A percentile compares a stretch with the other conserved stretches of the same genome.
Conservation (phyloP, 345 rosid genomes). For the Clausena lansium region DNA sequence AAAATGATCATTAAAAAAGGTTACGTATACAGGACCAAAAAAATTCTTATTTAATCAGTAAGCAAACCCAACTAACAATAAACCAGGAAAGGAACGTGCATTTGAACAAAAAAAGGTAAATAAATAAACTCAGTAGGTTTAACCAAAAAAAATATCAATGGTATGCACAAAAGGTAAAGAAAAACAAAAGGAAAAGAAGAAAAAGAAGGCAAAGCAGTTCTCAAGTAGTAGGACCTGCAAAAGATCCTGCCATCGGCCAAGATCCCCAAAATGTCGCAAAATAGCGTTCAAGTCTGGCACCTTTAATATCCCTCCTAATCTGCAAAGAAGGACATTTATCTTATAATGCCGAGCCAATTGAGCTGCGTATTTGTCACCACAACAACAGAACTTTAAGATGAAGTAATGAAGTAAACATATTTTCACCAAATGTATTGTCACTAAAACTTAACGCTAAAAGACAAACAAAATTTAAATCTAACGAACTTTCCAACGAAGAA, state of each 20-base stretch:
- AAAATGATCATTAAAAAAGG: not conserved
- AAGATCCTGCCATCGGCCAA: constrained; percentile 63
- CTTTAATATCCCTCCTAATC: constrained; percentile 54
- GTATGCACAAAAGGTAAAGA: not conserved
- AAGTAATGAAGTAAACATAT: not conserved
- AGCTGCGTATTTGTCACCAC: not conserved
- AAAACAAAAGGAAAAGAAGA: not conserved
- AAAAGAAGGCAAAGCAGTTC: not conserved
- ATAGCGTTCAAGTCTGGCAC: constrained; percentile 83
- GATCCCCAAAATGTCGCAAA: constrained; percentile 65
- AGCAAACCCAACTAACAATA: not conserved
- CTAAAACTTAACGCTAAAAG: not conserved
- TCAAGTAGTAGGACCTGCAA: constrained; percentile 46
- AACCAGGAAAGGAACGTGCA: not conserved
- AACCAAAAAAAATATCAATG: not conserved
- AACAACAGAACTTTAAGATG: not conserved
- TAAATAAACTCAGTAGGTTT: not conserved
- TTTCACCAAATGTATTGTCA: not conserved
- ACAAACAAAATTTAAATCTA: not conserved
- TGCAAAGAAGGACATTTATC: constrained; percentile 17
- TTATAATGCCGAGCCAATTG: not conserved
- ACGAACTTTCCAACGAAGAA: not conserved
- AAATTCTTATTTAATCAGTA: not conserved
- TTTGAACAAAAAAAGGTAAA: not conserved
- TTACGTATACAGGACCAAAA: not conserved